Base-by-base conservation (phyloP, 257 asterid species). In the Voacanga thouarsii region DNA sequence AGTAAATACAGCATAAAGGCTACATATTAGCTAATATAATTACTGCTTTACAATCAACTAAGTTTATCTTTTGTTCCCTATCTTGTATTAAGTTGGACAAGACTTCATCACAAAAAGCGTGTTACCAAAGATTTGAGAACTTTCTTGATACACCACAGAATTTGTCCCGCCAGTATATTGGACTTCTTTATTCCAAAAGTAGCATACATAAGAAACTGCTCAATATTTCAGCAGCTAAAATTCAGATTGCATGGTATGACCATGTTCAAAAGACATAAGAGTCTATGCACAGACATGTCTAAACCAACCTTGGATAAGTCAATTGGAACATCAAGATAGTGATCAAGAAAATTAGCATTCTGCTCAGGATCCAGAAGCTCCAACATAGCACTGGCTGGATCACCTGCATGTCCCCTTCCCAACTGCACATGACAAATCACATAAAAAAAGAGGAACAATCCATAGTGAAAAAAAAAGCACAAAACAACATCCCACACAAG, bases 361-460 rank as follows among this genome's bases (percentile, higher is more conserved):
- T 96, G 99, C 89, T 96, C 98, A 23, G 99, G 99, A 75, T 96
- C 98, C 76, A 96, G 98, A 72, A 96, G 96, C 85, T 96, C 99
- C 87, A 96, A 90, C 99, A 96, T 96, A 73, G 99, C 99, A 89
- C 99, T 96, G 61, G 99, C 99, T 45, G 99, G 99, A 87, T 96
- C 99, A 72, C 99, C 99, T 24, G 97, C 92, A 87, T 93, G 94
- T 59, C 99, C 98, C 84, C 94, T 89, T 77, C 99, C 99, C 91
- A 96, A 86, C 99, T 96, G 98, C 84, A 85, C 39, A 47, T 82
- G 74, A 76, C 81, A 80, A 60, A 24, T 56, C 23, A 72, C 51
- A 71, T 6, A 12, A 80, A 67, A 63, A 53, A 44, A 39, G 24
- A 64, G 12, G 44, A 18, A 53, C 18, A 55, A 30, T 16, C 57